Conservation (phyloP, 2,329 filamentous ascomycete genomes). For the Botryotinia convoluta region DNA sequence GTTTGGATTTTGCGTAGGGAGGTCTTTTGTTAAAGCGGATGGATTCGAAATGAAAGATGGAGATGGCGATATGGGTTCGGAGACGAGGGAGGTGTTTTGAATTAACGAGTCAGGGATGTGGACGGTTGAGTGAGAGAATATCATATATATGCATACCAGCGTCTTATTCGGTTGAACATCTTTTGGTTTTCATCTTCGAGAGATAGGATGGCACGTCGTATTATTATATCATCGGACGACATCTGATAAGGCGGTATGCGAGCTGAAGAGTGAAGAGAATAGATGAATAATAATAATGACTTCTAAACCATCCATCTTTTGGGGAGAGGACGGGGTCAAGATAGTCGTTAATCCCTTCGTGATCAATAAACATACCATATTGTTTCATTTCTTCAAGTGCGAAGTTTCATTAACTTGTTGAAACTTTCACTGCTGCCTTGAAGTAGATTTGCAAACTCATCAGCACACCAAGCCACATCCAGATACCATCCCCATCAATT, state of each 20-base stretch:
- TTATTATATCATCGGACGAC: background rate
- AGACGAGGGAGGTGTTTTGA: background rate
- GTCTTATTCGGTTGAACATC: background rate
- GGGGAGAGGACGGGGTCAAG: background rate
- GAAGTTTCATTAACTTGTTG: fast-evolving
- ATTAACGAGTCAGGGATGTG: background rate
- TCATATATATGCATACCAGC: background rate
- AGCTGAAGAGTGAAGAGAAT: background rate
- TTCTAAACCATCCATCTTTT: background rate
- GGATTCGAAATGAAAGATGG: background rate
- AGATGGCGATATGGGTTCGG: background rate
- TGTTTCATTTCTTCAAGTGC: background rate
- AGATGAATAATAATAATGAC: background rate
- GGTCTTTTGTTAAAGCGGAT: background rate
- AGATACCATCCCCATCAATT: slow-evolving; percentile 42
- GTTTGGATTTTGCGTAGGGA: background rate
- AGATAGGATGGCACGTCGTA: background rate
- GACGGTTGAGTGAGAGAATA: background rate
- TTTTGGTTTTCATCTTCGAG: background rate
- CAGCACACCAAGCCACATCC: background rate
- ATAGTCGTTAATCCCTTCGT: background rate
- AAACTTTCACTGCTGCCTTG: background rate
- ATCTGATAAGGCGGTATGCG: background rate
- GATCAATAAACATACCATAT: background rate
- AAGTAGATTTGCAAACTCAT: background rate